phyloP scores from a whole-genome alignment of 176 grass and related monocot genomes.

The Coix lacrymajobi region DNA sequence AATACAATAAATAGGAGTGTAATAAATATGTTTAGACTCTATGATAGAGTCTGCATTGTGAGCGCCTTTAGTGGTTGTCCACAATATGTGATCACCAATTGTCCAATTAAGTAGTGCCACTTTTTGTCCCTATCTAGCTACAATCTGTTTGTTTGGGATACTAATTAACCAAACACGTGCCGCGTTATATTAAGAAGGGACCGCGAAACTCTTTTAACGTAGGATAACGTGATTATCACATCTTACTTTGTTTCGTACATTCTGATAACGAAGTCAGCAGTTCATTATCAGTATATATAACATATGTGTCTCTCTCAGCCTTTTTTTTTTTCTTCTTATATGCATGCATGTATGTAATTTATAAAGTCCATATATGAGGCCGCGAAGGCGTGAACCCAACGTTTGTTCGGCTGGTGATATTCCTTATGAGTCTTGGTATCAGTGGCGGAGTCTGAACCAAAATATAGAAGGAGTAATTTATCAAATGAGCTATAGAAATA shows the following conservation, averaged over 20 bases:
- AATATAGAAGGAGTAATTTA: too few species aligned
- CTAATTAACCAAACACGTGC: slow-evolving; percentile 32
- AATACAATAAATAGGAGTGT: too few species aligned
- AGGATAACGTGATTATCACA: neutral
- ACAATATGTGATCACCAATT: neutral
- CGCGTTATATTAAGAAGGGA: slow-evolving; percentile 29
- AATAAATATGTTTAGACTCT: too few species aligned
- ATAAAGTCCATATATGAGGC: neutral
- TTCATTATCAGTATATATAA: neutral
- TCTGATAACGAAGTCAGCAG: neutral
- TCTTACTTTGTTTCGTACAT: neutral
- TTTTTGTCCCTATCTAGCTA: slow-evolving; percentile 24
- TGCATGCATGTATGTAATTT: neutral
- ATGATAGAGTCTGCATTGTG: too few species aligned
- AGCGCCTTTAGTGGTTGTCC: neutral
- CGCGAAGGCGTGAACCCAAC: neutral
- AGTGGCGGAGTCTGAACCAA: too few species aligned
- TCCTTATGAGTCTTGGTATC: too few species aligned
- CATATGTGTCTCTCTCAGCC: neutral
- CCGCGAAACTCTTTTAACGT: slow-evolving; percentile 27
- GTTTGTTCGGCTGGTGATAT: neutral
- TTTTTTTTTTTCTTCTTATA: neutral
- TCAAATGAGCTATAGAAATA: too few species aligned
- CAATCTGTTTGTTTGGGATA: neutral
- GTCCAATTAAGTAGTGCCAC: neutral